Conservation (phyloP, 768 basidiomycete genomes). For the Sarcomyxa edulis region DNA sequence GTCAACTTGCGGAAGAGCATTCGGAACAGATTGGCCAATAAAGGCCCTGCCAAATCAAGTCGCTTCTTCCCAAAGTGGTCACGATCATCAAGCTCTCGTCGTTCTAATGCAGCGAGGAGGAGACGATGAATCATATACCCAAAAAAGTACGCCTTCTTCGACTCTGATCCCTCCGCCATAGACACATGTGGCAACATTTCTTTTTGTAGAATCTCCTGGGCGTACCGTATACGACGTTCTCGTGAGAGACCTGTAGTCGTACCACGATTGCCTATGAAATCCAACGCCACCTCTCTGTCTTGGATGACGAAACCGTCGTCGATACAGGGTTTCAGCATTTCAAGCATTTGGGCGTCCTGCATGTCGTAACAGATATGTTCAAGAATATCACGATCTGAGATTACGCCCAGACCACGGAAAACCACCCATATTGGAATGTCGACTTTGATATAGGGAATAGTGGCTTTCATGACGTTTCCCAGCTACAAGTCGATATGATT, state of each 20-base stretch:
- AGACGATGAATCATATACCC: slow-evolving; percentile 99
- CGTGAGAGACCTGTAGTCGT: slow-evolving; percentile 89
- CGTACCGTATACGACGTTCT: slow-evolving; percentile 91
- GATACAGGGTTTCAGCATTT: slow-evolving; percentile 97
- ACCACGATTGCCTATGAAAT: slow-evolving; percentile 98
- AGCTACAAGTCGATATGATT: slow-evolving; percentile 38
- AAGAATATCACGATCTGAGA: slow-evolving; percentile 95
- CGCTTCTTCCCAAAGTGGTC: slow-evolving; percentile 99
- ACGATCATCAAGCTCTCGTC: slow-evolving; percentile 95
- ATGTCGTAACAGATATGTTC: slow-evolving; percentile 98
- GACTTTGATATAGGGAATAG: slow-evolving; percentile 96
- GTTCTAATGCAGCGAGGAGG: slow-evolving; percentile 86
- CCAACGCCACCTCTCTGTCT: slow-evolving; percentile 93
- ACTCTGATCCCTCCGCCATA: slow-evolving; percentile 92
- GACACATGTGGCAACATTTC: slow-evolving; percentile 98
- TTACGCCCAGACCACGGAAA: slow-evolving; percentile 95
- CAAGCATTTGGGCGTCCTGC: slow-evolving; percentile 93
- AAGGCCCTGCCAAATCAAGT: slow-evolving; percentile 90
- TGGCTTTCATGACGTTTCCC: slow-evolving; percentile 93
- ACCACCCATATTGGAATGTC: slow-evolving; percentile 99
- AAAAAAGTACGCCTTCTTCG: slow-evolving; percentile 98
- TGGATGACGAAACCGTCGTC: slow-evolving; percentile 99
- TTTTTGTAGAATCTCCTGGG: slow-evolving; percentile 96
- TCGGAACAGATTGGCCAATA: slow-evolving; percentile 95
- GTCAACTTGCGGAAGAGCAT: slow-evolving; percentile 97